phyloP scores from a whole-genome alignment of 2,329 filamentous ascomycete species.

The Neonectria ditissima region DNA sequence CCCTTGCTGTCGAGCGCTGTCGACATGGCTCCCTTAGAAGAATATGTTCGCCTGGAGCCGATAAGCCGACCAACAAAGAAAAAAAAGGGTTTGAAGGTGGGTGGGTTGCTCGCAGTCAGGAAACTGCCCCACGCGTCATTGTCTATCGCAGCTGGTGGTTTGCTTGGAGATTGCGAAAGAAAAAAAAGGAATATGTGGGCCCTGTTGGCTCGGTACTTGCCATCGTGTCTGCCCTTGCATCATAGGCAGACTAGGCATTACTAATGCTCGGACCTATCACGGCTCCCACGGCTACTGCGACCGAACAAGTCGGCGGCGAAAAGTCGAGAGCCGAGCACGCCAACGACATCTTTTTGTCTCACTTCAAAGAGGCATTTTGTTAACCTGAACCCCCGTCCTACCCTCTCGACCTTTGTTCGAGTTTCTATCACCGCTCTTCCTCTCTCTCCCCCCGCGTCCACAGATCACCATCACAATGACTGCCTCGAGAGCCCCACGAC shows the following conservation, averaged over 20 bases:
- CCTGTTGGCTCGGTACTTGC: constrained; percentile 14
- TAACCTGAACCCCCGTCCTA: background rate
- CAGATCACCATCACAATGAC: constrained; percentile 36
- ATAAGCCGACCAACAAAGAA: background rate
- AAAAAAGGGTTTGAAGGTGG: constrained; percentile 1
- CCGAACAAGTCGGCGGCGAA: constrained; percentile 43
- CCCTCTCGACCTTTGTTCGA: background rate
- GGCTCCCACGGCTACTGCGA: constrained; percentile 26
- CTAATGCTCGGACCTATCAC: constrained; percentile 48
- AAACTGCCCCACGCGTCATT: constrained; percentile 36
- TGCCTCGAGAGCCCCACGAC: constrained; percentile 39
- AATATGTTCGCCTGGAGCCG: background rate
- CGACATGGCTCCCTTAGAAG: constrained; percentile 28
- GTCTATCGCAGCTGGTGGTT: constrained; percentile 20
- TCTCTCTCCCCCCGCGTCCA: background rate
- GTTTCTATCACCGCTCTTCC: too few species aligned
- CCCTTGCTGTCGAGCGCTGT: constrained; percentile 17
- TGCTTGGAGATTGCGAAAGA: constrained; percentile 7
- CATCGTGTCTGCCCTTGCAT: constrained; percentile 42
- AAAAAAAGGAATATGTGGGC: constrained; percentile 16
- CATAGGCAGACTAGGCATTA: constrained; percentile 49
- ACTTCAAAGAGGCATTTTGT: constrained; percentile 25
- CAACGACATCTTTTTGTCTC: constrained; percentile 24
- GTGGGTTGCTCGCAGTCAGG: background rate
- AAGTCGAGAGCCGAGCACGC: constrained; percentile 40